phyloP scores from a whole-genome alignment of 2,329 filamentous ascomycete species.

The Cryphonectria naterciae region DNA sequence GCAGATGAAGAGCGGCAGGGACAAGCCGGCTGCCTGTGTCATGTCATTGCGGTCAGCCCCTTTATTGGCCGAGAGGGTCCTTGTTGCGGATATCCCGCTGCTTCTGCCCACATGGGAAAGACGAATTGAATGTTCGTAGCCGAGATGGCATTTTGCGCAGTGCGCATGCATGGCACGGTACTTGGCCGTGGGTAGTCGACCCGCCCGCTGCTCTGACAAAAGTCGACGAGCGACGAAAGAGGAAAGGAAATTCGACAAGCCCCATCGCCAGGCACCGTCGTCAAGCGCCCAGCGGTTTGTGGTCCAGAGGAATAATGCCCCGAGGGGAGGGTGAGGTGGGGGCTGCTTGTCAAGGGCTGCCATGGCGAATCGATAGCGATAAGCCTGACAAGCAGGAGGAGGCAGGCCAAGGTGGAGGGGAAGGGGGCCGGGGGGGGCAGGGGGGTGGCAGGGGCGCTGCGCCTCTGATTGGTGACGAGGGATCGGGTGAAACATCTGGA shows the following conservation, averaged over 20 bases:
- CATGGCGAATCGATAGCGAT: slow-evolving; percentile 8
- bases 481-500: slow-evolving; percentile 12
- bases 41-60: not conserved
- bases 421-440: not conserved
- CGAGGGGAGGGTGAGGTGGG: not conserved
- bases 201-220: not conserved
- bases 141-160: slow-evolving; percentile 5
- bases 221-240: not conserved
- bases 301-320: not conserved
- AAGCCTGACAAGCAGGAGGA: not conserved
- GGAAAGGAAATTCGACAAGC: not conserved
- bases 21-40: slow-evolving; percentile 3
- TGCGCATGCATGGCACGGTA: slow-evolving; percentile 2
- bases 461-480: slow-evolving; percentile 7
- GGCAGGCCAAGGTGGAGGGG: not conserved
- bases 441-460: slow-evolving; percentile 1
- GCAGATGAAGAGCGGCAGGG: slow-evolving; percentile 12
- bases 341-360: not conserved
- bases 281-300: not conserved
- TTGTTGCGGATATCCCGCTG: not conserved
- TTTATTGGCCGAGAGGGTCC: not conserved
- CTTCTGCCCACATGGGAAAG: not conserved
- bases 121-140: not conserved
- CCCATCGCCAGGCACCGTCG: not conserved
- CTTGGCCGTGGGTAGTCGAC: not conserved